A percentile compares a stretch with the other conserved stretches of the same genome.
phyloP scores from a whole-genome alignment of 2,329 filamentous ascomycete species.

The Passalora sequoiae region DNA sequence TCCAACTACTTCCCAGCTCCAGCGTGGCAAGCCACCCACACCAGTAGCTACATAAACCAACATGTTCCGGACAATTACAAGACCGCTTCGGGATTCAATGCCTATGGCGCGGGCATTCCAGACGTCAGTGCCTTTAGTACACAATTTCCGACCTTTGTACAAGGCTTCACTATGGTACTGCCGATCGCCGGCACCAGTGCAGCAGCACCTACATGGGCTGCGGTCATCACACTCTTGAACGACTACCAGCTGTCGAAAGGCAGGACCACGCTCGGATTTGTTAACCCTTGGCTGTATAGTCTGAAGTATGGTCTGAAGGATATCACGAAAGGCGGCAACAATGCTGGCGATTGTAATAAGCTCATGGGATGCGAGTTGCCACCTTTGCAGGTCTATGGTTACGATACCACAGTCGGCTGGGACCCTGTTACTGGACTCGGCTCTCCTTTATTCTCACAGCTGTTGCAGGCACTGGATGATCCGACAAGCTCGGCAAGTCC shows the following conservation, averaged over 20 bases:
- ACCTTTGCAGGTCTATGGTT: slow-evolving; percentile 12
- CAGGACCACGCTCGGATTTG: slow-evolving; percentile 41
- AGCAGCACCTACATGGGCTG: slow-evolving; percentile 54
- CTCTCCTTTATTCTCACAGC: slow-evolving; percentile 13
- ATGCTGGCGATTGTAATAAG: slow-evolving; percentile 18
- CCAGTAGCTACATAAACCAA: slow-evolving; percentile 36
- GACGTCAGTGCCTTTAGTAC: slow-evolving; percentile 46
- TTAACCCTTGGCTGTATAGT: slow-evolving; percentile 57
- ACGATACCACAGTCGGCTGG: slow-evolving; percentile 17
- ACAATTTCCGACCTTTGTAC: slow-evolving; percentile 34
- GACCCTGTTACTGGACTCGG: slow-evolving; percentile 22
- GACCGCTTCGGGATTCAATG: slow-evolving; percentile 40
- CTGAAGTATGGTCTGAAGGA: slow-evolving; percentile 48
- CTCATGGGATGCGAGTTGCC: slow-evolving; percentile 11
- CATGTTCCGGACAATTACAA: slow-evolving; percentile 37
- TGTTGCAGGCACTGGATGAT: slow-evolving; percentile 15
- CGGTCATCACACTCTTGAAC: slow-evolving; percentile 57
- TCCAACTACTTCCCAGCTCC: slow-evolving; percentile 42
- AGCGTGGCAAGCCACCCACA: slow-evolving; percentile 39
- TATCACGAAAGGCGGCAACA: slow-evolving; percentile 35
- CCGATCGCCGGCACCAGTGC: slow-evolving; percentile 43
- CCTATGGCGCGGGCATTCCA: slow-evolving; percentile 39
- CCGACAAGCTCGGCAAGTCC: slow-evolving; percentile 2
- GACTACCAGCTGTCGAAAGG: slow-evolving; percentile 51
- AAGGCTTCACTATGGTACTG: slow-evolving; percentile 31